phyloP scores from a whole-genome alignment of 2,329 filamentous ascomycete genomes.

The Colletotrichum echinochloae region DNA sequence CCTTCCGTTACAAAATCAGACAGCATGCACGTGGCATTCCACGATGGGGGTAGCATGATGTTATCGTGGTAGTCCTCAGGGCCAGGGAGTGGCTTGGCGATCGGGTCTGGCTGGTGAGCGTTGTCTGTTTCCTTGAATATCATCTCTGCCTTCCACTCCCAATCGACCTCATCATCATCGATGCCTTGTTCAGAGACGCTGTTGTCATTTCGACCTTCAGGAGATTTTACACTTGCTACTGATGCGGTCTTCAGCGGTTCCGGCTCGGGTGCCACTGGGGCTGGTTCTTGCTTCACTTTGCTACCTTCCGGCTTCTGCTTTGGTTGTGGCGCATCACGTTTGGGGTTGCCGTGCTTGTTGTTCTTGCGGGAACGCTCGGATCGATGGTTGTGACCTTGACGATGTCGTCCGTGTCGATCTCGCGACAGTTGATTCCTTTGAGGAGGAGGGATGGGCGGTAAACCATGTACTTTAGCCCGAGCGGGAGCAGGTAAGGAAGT shows the following conservation, averaged over 20 bases:
- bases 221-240: slow-evolving; percentile 13
- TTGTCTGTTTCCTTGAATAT: slow-evolving; percentile 54
- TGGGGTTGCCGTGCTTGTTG: slow-evolving; percentile 44
- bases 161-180: slow-evolving; percentile 48
- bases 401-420: slow-evolving; percentile 49
- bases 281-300: slow-evolving; percentile 12
- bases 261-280: slow-evolving; percentile 5
- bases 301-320: slow-evolving; percentile 9
- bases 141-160: slow-evolving; percentile 53
- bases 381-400: slow-evolving; percentile 48
- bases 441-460: slow-evolving; percentile 32
- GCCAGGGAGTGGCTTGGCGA: slow-evolving; percentile 57
- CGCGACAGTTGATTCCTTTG: slow-evolving; percentile 47
- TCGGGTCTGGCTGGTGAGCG: slow-evolving; percentile 57
- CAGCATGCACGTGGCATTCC: slow-evolving; percentile 56
- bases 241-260: slow-evolving; percentile 6
- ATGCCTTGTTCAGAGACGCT: slow-evolving; percentile 19
- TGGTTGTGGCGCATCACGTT: slow-evolving; percentile 27
- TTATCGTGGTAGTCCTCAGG: slow-evolving; percentile 56
- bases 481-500: slow-evolving; percentile 18
- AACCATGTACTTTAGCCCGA: slow-evolving; percentile 3
- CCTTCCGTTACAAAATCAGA: slow-evolving; percentile 59
- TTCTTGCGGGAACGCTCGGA: slow-evolving; percentile 43
- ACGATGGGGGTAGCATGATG: slow-evolving; percentile 59
- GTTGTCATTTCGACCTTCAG: slow-evolving; percentile 9